These are phyloP conservation scores for Hygrophoropsis aurantiaca DNA, from an alignment of 768 basidiomycete species.

Conservation along the genomic window DNA sequence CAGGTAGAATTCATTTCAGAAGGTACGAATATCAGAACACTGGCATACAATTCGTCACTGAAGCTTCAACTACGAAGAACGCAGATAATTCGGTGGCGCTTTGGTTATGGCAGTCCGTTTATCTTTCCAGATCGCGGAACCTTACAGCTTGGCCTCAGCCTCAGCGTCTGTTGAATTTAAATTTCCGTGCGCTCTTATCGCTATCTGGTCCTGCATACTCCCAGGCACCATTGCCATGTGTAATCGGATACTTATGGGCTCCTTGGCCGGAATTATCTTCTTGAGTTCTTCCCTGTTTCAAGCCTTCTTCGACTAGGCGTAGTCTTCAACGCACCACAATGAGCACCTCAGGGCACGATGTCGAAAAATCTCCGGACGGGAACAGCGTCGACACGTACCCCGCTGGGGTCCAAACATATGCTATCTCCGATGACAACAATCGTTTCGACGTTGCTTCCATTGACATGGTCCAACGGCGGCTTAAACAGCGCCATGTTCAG, in stretches of 20 bases:
- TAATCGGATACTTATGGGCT: background rate
- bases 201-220: background rate
- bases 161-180: too few relatives aligned
- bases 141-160: too few relatives aligned
- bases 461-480: conserved; percentile 68
- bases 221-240: conserved; percentile 1
- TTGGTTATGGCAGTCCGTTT: too few relatives aligned
- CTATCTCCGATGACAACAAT: conserved; percentile 25
- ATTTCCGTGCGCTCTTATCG: too few relatives aligned
- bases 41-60: too few relatives aligned
- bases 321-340: background rate
- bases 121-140: too few relatives aligned
- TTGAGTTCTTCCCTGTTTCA: background rate
- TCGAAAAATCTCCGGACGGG: conserved; percentile 8
- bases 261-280: background rate
- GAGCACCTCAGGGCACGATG: conserved; percentile 1
- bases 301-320: too few relatives aligned
- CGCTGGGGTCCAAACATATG: too few relatives aligned
- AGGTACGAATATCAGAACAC: too few relatives aligned
- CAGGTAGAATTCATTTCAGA: too few relatives aligned
- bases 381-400: background rate
- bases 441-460: conserved; percentile 61
- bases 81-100: too few relatives aligned
- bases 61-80: too few relatives aligned
- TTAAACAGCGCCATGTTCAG: conserved; percentile 79